phyloP scores from a whole-genome alignment of 495 filamentous ascomycete species.

The Penicillium lividum region DNA sequence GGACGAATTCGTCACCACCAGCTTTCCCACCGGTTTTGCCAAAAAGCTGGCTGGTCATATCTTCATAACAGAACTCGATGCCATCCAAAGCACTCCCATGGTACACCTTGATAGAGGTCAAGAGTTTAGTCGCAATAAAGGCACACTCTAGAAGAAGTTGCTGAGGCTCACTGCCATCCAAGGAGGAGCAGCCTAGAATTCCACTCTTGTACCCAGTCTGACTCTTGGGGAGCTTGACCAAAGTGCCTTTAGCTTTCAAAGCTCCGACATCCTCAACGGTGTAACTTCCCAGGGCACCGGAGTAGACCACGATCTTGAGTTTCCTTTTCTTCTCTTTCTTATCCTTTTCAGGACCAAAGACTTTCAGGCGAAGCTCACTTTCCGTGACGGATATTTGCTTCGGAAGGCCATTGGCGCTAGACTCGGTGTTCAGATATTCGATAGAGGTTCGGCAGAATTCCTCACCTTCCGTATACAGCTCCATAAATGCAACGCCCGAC shows the following conservation, averaged over 20 bases:
- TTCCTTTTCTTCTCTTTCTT: slow-evolving; percentile 69
- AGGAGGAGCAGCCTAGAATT: slow-evolving; percentile 71
- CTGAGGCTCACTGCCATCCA: slow-evolving; percentile 69
- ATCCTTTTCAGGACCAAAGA: slow-evolving; percentile 65
- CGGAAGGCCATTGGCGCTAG: slow-evolving; percentile 58
- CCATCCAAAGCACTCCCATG: slow-evolving; percentile 80
- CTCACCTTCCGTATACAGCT: slow-evolving; percentile 76
- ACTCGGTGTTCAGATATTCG: slow-evolving; percentile 70
- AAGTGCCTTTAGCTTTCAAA: slow-evolving; percentile 67
- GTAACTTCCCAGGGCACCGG: slow-evolving; percentile 68
- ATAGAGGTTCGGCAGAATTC: slow-evolving; percentile 73
- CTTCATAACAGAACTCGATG: slow-evolving; percentile 91
- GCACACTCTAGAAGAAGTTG: slow-evolving; percentile 75
- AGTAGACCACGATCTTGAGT: slow-evolving; percentile 71
- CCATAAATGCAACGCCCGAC: slow-evolving; percentile 78
- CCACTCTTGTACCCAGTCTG: slow-evolving; percentile 73
- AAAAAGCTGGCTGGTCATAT: slow-evolving; percentile 83
- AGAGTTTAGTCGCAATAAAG: slow-evolving; percentile 67
- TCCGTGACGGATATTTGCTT: slow-evolving; percentile 74
- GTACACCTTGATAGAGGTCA: slow-evolving; percentile 74
- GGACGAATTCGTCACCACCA: slow-evolving; percentile 73
- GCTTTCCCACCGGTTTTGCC: slow-evolving; percentile 77
- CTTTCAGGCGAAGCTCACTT: slow-evolving; percentile 65
- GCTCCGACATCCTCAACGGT: slow-evolving; percentile 71
- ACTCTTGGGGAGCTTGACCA: slow-evolving; percentile 73